phyloP scores from a whole-genome alignment of 495 filamentous ascomycete species.

The Neurospora sp. region DNA sequence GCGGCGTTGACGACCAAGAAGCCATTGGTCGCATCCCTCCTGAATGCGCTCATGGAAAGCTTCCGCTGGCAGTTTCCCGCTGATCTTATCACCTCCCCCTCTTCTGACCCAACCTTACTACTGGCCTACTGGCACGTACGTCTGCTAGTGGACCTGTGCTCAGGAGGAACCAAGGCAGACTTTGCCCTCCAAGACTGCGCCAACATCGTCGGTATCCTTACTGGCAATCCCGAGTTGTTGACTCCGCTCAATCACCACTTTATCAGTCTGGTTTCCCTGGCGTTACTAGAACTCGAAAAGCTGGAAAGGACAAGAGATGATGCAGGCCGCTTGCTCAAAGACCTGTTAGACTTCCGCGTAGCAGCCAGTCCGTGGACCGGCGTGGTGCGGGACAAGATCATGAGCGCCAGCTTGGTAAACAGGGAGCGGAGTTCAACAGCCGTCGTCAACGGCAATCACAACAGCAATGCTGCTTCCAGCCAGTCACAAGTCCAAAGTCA shows the following conservation, averaged over 20 bases:
- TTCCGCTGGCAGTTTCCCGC: conserved; percentile 37
- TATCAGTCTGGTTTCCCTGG: conserved; percentile 53
- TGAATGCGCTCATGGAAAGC: conserved; percentile 29
- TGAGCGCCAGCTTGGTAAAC: conserved; percentile 13
- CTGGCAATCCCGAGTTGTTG: conserved; percentile 45
- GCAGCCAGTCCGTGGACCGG: conserved; percentile 34
- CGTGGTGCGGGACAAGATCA: conserved; percentile 38
- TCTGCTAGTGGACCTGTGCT: conserved; percentile 50
- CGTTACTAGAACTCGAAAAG: conserved; percentile 53
- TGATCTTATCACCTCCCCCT: conserved; percentile 16
- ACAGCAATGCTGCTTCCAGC: background rate
- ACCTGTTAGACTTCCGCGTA: conserved; percentile 25
- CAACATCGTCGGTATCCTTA: conserved; percentile 44
- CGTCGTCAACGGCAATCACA: background rate
- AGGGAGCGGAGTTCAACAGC: background rate
- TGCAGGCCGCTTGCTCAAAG: conserved; percentile 19
- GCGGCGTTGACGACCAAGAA: conserved; percentile 2
- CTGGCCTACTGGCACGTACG: conserved; percentile 68
- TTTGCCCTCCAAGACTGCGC: conserved; percentile 53
- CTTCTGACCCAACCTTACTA: conserved; percentile 42
- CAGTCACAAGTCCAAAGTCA: conserved; percentile 20
- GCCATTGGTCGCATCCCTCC: conserved; percentile 13
- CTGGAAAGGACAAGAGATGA: conserved; percentile 22
- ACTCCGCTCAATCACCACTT: conserved; percentile 68
- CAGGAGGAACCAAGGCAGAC: conserved; percentile 25